Conservation (phyloP, 2,329 filamentous ascomycete genomes). For the Cryoendolithus antarcticus region DNA sequence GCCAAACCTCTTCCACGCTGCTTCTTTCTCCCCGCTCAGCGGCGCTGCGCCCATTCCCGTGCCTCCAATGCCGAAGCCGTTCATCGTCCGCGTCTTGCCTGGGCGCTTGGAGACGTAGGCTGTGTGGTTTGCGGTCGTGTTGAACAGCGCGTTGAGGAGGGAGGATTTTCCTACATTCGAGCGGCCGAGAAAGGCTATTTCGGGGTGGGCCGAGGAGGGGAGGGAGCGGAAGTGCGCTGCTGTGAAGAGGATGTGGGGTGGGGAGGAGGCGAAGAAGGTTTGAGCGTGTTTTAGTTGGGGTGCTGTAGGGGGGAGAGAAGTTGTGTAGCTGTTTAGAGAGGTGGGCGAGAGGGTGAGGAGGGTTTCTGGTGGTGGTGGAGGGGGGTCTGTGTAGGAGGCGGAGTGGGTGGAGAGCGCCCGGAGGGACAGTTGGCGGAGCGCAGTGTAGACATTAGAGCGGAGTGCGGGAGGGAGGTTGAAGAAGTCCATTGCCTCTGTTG, state of each 20-base stretch:
- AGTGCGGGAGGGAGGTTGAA: conserved; percentile 15
- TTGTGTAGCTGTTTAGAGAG: conserved; percentile 22
- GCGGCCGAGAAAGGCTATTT: conserved; percentile 56
- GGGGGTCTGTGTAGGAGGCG: conserved; percentile 1
- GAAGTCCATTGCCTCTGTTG: too few species aligned
- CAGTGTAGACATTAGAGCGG: conserved; percentile 8
- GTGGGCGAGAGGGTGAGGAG: conserved; percentile 17
- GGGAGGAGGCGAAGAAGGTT: conserved; percentile 34
- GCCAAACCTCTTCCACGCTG: conserved; percentile 29
- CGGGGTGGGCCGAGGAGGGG: conserved; percentile 41
- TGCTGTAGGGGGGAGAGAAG: conserved; percentile 19
- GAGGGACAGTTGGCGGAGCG: conserved; percentile 1
- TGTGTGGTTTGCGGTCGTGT: conserved; percentile 25
- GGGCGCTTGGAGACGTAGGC: conserved; percentile 48
- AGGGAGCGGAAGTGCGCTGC: conserved; percentile 48
- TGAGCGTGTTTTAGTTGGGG: conserved; percentile 29
- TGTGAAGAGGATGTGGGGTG: conserved; percentile 47
- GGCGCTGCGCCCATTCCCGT: conserved; percentile 11
- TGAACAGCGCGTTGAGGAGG: conserved; percentile 52
- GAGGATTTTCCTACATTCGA: conserved; percentile 60
- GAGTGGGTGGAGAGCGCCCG: conserved; percentile 1
- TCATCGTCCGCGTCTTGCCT: conserved; percentile 53
- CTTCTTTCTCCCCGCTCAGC: conserved; percentile 11
- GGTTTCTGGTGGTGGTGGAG: conserved; percentile 4
- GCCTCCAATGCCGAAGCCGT: conserved; percentile 49